Conservation (phyloP, 495 filamentous ascomycete genomes). For the Xylaria venustula region DNA sequence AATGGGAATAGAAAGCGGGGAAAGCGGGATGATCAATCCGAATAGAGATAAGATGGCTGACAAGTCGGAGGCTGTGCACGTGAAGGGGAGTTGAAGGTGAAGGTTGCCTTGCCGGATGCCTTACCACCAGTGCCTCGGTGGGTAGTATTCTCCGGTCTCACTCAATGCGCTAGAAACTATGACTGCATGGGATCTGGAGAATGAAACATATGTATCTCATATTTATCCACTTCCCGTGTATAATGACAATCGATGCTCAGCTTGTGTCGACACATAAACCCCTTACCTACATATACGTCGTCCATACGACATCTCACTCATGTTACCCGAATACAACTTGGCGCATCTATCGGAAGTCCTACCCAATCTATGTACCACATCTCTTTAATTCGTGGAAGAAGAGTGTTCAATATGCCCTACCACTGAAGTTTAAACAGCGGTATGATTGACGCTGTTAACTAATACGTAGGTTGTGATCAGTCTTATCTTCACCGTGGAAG, state of each 20-base stretch:
- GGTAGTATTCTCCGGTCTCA: background rate
- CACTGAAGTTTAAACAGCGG: no score
- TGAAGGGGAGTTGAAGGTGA: background rate
- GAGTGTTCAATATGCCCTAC: no score
- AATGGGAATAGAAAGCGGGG: background rate
- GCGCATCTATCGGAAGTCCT: background rate
- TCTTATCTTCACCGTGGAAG: no score
- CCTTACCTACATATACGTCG: conserved; percentile 1
- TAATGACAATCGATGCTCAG: no score
- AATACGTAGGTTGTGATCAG: no score
- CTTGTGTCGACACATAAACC: no score
- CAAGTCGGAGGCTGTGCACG: background rate
- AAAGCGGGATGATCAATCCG: background rate
- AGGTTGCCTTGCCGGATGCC: conserved; percentile 4
- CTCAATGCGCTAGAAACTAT: background rate
- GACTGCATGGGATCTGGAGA: background rate
- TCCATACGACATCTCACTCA: background rate
- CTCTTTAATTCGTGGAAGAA: no score
- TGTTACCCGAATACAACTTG: background rate
- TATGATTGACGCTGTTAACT: no score
- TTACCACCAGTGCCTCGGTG: background rate
- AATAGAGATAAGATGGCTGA: background rate
- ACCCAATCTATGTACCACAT: background rate
- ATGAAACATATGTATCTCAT: no score
- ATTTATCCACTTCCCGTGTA: no score